phyloP scores from a whole-genome alignment of 768 basidiomycete genomes.

The Saitozyma podzolica region DNA sequence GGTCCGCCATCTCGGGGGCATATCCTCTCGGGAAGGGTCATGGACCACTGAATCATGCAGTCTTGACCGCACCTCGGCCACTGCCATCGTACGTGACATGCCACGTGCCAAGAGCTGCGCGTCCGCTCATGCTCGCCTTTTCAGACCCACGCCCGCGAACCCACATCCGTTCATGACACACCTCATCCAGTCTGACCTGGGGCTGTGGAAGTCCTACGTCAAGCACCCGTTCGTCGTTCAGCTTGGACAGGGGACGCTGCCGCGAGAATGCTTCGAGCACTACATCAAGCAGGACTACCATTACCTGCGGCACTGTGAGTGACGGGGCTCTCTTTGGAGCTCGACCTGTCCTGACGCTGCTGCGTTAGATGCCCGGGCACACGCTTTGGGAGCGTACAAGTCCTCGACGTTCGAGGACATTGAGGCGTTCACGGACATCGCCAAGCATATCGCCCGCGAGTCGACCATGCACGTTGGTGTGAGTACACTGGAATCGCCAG shows the following conservation, averaged over 20 bases:
- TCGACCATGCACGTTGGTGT: slow-evolving; percentile 66
- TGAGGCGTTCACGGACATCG: slow-evolving; percentile 63
- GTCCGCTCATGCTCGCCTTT: background rate
- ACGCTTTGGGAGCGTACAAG: slow-evolving; percentile 76
- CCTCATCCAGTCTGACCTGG: slow-evolving; percentile 60
- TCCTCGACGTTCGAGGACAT: slow-evolving; percentile 67
- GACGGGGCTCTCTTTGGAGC: background rate
- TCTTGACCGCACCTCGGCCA: slow-evolving; percentile 58
- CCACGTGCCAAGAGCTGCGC: background rate
- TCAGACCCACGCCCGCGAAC: slow-evolving; percentile 62
- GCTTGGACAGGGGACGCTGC: slow-evolving; percentile 71
- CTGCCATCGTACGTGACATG: slow-evolving; percentile 61
- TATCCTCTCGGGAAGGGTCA: slow-evolving; percentile 68
- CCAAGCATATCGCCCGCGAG: slow-evolving; percentile 68
- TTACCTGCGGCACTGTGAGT: slow-evolving; percentile 57
- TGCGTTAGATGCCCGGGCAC: slow-evolving; percentile 46
- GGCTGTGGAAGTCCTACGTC: slow-evolving; percentile 56
- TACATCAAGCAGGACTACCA: slow-evolving; percentile 66
- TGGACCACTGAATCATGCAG: slow-evolving; percentile 85
- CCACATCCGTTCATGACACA: slow-evolving; percentile 69
- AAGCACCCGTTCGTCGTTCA: slow-evolving; percentile 79
- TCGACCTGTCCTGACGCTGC: slow-evolving; percentile 1
- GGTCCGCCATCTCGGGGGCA: slow-evolving; percentile 71
- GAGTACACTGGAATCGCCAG: slow-evolving; percentile 11
- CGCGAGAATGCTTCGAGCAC: slow-evolving; percentile 68